Percentiles rank a stretch among this genome's conserved stretches.
Conservation (phyloP, 495 filamentous ascomycete species). For the Echria macrotheca region DNA sequence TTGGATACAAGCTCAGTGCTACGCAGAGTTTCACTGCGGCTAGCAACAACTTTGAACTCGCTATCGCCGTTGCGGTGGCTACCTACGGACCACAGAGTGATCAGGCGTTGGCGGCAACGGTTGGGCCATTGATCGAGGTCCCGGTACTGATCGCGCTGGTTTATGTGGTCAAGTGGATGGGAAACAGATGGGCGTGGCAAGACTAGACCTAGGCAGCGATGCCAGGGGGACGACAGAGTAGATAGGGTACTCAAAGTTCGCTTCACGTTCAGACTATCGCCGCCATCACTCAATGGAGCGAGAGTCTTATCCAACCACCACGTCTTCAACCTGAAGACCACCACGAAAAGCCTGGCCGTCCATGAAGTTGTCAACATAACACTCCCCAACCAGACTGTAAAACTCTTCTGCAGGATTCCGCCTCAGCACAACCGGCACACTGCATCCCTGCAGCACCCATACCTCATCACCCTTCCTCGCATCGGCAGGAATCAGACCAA, state of each 20-base stretch:
- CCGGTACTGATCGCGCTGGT: constrained; percentile 79
- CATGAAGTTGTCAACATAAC: constrained; percentile 26
- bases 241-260: no score
- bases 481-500: not conserved
- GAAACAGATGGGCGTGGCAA: constrained; percentile 52
- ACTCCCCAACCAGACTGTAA: constrained; percentile 21
- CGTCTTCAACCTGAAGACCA: not conserved
- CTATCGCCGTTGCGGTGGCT: constrained; percentile 86
- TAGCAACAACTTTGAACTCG: constrained; percentile 93
- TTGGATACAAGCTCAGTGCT: constrained; percentile 63
- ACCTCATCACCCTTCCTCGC: constrained; percentile 20
- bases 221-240: no score
- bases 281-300: no score
- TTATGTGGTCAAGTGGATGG: constrained; percentile 64
- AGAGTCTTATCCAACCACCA: not conserved
- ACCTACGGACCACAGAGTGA: constrained; percentile 75
- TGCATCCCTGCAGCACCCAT: constrained; percentile 28
- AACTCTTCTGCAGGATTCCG: not conserved
- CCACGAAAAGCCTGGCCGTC: constrained; percentile 17
- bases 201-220: no score
- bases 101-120: constrained; percentile 83
- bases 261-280: no score
- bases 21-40: constrained; percentile 93
- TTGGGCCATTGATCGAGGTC: constrained; percentile 88
- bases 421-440: constrained; percentile 23